Percentiles rank a stretch among this genome's conserved stretches.
These are phyloP conservation scores for Diophrys sp. DNA, from an alignment of 73 alveolate genomes.

Conservation along the genomic window DNA sequence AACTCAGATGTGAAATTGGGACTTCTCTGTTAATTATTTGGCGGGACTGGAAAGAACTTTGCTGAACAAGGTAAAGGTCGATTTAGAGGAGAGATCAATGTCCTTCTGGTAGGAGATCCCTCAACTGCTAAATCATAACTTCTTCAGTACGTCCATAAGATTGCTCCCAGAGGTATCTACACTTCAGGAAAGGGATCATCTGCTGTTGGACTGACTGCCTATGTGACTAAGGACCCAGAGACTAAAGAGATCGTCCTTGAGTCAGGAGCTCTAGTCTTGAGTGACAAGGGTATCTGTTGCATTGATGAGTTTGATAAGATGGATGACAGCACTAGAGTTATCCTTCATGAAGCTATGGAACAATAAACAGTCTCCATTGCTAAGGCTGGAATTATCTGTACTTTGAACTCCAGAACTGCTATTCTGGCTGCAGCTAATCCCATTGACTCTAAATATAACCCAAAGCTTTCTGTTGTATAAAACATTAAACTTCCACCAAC, in stretches of 20 bases:
- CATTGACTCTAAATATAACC: constrained; percentile 66
- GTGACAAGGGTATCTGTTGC: constrained; percentile 99
- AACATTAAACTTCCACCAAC: constrained; percentile 97
- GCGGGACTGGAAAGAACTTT: constrained; percentile 93
- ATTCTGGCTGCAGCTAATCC: constrained; percentile 99
- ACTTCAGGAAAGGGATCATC: constrained; percentile 99
- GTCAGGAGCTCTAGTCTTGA: constrained; percentile 98
- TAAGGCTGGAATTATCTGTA: constrained; percentile 98
- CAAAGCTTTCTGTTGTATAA: constrained; percentile 95
- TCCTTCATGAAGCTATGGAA: constrained; percentile 97
- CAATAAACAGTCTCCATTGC: constrained; percentile 95
- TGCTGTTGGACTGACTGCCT: constrained; percentile 99
- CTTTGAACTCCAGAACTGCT: constrained; percentile 98
- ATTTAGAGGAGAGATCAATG: constrained; percentile 94
- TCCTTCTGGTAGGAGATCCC: constrained; percentile 98
- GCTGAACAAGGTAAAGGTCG: constrained; percentile 86
- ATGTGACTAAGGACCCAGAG: constrained; percentile 98
- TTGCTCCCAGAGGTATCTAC: constrained; percentile 98
- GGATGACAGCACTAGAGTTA: constrained; percentile 98
- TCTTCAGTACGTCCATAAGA: constrained; percentile 82
- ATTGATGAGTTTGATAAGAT: constrained; percentile 99
- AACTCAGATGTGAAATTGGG: constrained; percentile 96
- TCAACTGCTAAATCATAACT: constrained; percentile 98
- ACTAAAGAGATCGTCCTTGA: constrained; percentile 97
- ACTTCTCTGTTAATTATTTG: constrained; percentile 94